Conservation (phyloP, 768 basidiomycete genomes). For the Phlegmacium glaucopus region DNA sequence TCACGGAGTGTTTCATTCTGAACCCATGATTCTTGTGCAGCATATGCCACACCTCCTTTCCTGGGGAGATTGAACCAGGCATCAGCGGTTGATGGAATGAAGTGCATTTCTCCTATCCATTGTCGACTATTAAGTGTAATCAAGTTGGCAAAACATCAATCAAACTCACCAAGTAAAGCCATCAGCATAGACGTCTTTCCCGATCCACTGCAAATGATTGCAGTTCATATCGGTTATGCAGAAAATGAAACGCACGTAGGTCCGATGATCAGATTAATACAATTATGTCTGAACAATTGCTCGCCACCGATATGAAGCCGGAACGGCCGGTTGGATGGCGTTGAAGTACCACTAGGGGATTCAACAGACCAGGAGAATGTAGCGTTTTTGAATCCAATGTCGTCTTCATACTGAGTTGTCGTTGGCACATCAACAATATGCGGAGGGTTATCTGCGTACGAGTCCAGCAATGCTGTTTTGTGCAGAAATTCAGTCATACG, state of each 20-base stretch:
- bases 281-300: conserved; percentile 47
- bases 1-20: conserved; percentile 74
- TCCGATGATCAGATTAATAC: conserved; percentile 55
- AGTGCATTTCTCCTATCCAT: conserved; percentile 60
- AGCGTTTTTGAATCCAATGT: conserved; percentile 49
- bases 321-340: conserved; percentile 43
- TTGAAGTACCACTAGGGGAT: too few relatives aligned
- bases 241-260: conserved; percentile 36
- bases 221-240: conserved; percentile 31
- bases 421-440: not conserved
- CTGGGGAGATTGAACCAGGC: too few relatives aligned
- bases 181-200: too few relatives aligned
- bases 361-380: too few relatives aligned
- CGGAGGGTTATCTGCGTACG: conserved; percentile 24
- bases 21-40: conserved; percentile 82
- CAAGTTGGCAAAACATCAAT: not conserved
- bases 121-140: not conserved
- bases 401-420: conserved; percentile 15
- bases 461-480: conserved; percentile 48
- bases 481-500: conserved; percentile 43
- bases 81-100: conserved; percentile 43
- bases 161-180: conserved; percentile 49
- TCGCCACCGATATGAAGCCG: conserved; percentile 49
- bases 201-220: conserved; percentile 62
- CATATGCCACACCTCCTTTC: conserved; percentile 72